Evolutionary conservation across 2,329 filamentous ascomycete genomes (phyloP), one percentile per base, ranked within the genome.

Genomic region (Aphanoascus verrucosus): DNA sequence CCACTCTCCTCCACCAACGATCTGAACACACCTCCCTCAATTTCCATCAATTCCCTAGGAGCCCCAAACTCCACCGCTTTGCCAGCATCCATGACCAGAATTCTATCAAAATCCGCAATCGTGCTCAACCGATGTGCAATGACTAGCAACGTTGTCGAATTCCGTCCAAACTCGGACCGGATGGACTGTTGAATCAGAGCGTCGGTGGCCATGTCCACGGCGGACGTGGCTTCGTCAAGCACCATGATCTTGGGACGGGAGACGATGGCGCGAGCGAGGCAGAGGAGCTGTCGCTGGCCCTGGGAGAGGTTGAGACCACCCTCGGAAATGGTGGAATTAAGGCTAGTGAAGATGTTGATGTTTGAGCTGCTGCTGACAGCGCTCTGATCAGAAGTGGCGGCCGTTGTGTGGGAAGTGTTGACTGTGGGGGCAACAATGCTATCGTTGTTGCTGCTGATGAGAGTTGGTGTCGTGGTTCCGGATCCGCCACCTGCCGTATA

Each of bases 121-220:
- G 85, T 88, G 65, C 82, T 85, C 48, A 89, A 72, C 1, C 85
- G 77, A 63, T 89, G 86, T 1, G 85, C 85, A 64, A 89, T 88
- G 15, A 88, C 84, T 15, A 89, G 68, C 28, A 88, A 70, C 0
- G 85, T 88, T 40, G 78, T 79, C 56, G 80, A 80, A 53, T 64
- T 60, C n/a, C 61, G 61, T 0, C 75, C 79, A 58, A 88, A 88
- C 64, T 87, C 83, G 62, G 85, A 80, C 19, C 84, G 76, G 60
- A 89, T 88, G 49, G 77, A 81, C 5, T 82, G 77, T 69, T 89
- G 85, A 61, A 89, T 89, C 23, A 87, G 75, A 1, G 77, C 72
- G 64, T 90, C 86, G 0, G 86, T 89, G 40, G 77, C 74, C 82
- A 88, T 87, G 65, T 89, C 86, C 1, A 90, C 85, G 0, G 86